Evolutionary conservation across 352 stramenopile species (phyloP).

Genomic region (Nothophytophthora sp.): DNA sequence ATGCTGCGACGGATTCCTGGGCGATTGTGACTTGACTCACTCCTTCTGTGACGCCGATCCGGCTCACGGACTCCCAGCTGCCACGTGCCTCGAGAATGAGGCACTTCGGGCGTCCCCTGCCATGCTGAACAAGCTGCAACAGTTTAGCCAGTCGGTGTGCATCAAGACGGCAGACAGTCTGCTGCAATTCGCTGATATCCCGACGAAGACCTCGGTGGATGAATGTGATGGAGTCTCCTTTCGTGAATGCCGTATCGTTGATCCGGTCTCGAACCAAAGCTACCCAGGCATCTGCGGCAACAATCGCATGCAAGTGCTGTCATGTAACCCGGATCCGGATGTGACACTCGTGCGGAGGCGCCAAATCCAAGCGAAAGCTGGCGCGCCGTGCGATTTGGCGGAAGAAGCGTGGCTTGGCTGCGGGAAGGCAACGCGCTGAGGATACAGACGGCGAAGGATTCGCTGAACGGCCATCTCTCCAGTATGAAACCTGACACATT

Average conservation of each 20-base stretch:
- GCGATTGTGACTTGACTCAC: conserved; percentile 22
- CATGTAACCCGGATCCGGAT: conserved; percentile 22
- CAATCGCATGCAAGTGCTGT: conserved; percentile 22
- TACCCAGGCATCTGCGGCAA: conserved; percentile 23
- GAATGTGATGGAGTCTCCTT: conserved; percentile 15
- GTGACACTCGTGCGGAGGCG: conserved; percentile 16
- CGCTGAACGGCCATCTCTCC: too few relatives aligned
- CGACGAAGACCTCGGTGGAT: conserved; percentile 18
- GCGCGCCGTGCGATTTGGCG: conserved; percentile 6
- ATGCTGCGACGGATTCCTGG: conserved; percentile 39
- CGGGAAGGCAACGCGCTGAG: neutral
- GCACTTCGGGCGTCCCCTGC: conserved; percentile 2
- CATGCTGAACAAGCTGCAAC: conserved; percentile 7
- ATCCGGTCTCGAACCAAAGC: conserved; percentile 1
- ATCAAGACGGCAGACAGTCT: conserved; percentile 13
- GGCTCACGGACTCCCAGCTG: conserved; percentile 4
- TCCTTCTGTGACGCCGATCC: conserved; percentile 12
- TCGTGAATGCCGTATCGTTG: conserved; percentile 14
- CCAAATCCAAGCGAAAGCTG: conserved; percentile 16
- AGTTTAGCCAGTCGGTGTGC: conserved; percentile 10
- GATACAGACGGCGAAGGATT: too few relatives aligned
- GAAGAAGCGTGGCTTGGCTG: conserved; percentile 26
- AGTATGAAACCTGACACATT: too few relatives aligned
- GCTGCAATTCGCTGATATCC: conserved; percentile 20
- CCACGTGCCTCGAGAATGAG: conserved; percentile 11